phyloP scores from a whole-genome alignment of 2,329 filamentous ascomycete species.

The Aspergillus neotritici region DNA sequence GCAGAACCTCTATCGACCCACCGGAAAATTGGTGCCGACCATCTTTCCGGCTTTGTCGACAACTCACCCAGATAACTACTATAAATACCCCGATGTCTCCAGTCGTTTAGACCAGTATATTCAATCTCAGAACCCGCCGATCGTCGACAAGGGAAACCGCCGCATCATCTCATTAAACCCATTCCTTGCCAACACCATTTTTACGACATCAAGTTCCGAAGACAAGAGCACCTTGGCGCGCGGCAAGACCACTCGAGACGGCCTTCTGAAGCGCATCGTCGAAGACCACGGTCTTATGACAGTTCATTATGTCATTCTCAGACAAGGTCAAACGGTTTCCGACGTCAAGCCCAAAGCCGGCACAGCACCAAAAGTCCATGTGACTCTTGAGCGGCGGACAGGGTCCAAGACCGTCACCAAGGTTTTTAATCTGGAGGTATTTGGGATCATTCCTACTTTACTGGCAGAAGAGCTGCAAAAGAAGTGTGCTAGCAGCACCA shows the following conservation, averaged over 20 bases:
- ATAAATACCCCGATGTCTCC: conserved; percentile 56
- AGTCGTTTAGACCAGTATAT: conserved; percentile 54
- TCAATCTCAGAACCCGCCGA: conserved; percentile 47
- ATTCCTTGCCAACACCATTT: conserved; percentile 57
- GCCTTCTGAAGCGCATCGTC: conserved; percentile 55
- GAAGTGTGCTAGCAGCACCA: conserved; percentile 63
- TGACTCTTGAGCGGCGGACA: conserved; percentile 59
- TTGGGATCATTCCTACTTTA: conserved; percentile 54
- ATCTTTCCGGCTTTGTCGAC: conserved; percentile 45
- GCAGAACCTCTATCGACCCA: conserved; percentile 52
- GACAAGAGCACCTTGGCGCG: conserved; percentile 55
- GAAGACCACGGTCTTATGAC: conserved; percentile 45
- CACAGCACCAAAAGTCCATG: conserved; percentile 53
- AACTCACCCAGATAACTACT: conserved; percentile 50
- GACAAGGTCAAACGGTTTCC: conserved; percentile 31
- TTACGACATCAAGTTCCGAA: conserved; percentile 48
- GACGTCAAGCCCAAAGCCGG: conserved; percentile 58
- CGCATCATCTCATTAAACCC: conserved; percentile 59
- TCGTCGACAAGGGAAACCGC: conserved; percentile 54
- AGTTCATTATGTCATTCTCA: conserved; percentile 54
- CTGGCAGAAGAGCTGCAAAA: conserved; percentile 63
- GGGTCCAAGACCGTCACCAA: conserved; percentile 63
- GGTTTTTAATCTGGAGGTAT: conserved; percentile 56
- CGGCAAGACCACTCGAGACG: conserved; percentile 55
- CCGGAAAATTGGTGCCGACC: conserved; percentile 52